Percentiles rank a stretch among this genome's conserved stretches.
Conservation (phyloP, 164 flowering plant genomes). For the Vitis rupestris region DNA sequence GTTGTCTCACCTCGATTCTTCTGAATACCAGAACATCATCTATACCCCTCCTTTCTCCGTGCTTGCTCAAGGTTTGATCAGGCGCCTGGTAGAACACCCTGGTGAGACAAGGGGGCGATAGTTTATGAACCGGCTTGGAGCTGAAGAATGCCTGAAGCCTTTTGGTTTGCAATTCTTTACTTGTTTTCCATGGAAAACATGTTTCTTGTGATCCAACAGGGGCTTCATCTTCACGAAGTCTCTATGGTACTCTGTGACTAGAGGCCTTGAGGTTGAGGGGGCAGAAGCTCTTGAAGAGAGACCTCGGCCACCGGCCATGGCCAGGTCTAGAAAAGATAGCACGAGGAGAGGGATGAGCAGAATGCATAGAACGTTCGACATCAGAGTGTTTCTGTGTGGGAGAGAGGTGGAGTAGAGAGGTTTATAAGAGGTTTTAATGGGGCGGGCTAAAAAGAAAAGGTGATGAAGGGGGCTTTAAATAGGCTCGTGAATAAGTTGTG, state of each 20-base stretch:
- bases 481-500: conserved; percentile 39
- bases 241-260: background rate
- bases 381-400: background rate
- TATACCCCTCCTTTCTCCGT: background rate
- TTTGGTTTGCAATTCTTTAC: conserved; percentile 63
- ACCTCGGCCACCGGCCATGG: conserved; percentile 17
- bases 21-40: background rate
- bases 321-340: conserved; percentile 5
- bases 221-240: conserved; percentile 25
- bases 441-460: background rate
- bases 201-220: conserved; percentile 11
- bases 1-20: background rate
- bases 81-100: conserved; percentile 14
- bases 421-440: conserved; percentile 10
- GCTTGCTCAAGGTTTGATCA: conserved; percentile 10
- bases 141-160: conserved; percentile 57
- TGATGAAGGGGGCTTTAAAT: conserved; percentile 28
- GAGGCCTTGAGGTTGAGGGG: conserved; percentile 21
- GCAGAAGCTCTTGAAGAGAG: conserved; percentile 14
- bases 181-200: conserved; percentile 27
- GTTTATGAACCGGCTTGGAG: conserved; percentile 74
- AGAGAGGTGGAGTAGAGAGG: background rate
- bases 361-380: background rate
- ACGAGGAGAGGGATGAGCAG: conserved; percentile 21
- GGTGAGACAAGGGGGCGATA: conserved; percentile 35